Evolutionary conservation across 345 rosid species (phyloP), one percentile per base, ranked within the genome.

Genomic region (Acer saccharum): DNA sequence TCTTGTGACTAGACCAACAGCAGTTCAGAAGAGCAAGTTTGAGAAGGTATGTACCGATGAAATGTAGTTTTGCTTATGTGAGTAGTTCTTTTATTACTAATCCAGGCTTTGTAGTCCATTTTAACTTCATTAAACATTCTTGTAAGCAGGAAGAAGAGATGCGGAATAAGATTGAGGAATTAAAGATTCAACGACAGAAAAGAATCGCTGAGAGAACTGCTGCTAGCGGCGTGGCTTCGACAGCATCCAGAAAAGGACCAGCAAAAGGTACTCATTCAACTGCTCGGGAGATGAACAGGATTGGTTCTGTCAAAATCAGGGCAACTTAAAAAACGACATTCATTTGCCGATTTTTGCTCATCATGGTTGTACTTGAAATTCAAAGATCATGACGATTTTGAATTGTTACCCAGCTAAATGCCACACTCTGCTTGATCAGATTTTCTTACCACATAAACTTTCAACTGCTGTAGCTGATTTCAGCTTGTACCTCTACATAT

Each of bases 141-240:
- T 69, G 50, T 78, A 62, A 77, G 54, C 88, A 92, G 97, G 97
- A 94, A 84, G 98, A 95, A 77, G 95, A 93, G 78, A 84, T 81
- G 61, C 75, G 95, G 69, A 90, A 83, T 83, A 90, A 84, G 81
- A 87, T 89, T 88, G 95, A 95, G 84, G 92, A 86, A 75, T 69
- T 89, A 73, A 10, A 52, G 14, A 76, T 91, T 69, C 89, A 89
- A 79, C 88, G 98, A 46, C 98, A 93, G 81, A 89, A 86, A 81
- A 90, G 98, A 82, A 93, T 95, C 41, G 94, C 98, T 0, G 92
- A 91, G 84, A 90, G 95, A 88, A 93, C 92, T 77, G 94, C 95
- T 12, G 85, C 87, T 60, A 50, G 67, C n/a, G 79, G 81, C 20
- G 5, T 78, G 66, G 65, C 86, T 80, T 75, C 83, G 46, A 57